Base-by-base conservation (phyloP, 768 basidiomycete species). In the Trametes cingulata region DNA sequence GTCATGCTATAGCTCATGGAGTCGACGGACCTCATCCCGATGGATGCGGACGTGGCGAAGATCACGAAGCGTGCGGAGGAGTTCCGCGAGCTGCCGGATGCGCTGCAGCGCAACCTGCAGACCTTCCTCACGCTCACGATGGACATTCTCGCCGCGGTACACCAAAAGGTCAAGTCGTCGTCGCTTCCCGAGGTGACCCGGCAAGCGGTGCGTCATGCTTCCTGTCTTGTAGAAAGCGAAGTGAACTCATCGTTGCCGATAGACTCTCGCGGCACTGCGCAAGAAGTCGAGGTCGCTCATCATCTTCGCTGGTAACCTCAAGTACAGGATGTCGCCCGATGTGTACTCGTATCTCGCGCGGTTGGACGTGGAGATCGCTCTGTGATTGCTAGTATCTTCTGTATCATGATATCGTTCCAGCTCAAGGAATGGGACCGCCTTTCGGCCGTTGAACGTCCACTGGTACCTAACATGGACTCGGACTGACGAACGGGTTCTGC, bases 241-340 rank as follows among this genome's bases (percentile, higher is more conserved):
- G 61, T 20, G 57, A 62, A 50, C 65, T 55, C 58, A 52, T 65
- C 45, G 54, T 59, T 52, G 24, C 66, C 65, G 45, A 25, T 50
- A 88, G 91, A 87, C 86, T 0, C 76, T 95, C 63, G 76, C 78
- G 0, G 76, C 82, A 17, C 74, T 94, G 25, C 79, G 91, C 61
- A 90, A 83, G 70, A 94, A 93, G 73, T 91, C 92, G 56, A 79
- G 93, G 56, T 87, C 91, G 6, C 70, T 96, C 57, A 93, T 95
- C 83, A 83, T 93, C 57, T 97, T 93, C 74, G 93, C 90, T 29
- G 90, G 90, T 24, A 87, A 92, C 62, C 76, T 95, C 56, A 89
- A 91, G 67, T 95, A 95, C 72, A 83, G 93, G 60, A 87, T 97
- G 85, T 90, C 90, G 33, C 86, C 90, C 20, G 93, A 96, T 70